Evolutionary conservation across 176 grass and related monocot species (phyloP).

Genomic region (Carex pumila): DNA sequence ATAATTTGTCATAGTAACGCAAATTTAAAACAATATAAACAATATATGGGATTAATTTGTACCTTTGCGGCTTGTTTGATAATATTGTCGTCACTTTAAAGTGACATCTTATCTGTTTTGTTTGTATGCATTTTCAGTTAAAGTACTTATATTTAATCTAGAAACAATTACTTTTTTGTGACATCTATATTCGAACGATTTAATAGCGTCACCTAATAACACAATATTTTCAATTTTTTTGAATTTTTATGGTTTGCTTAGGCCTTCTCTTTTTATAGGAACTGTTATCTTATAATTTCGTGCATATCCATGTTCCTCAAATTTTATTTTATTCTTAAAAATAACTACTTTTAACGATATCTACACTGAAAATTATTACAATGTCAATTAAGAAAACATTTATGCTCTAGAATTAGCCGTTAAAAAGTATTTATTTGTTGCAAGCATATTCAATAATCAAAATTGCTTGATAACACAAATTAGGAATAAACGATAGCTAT

Average conservation of each 20-base stretch:
- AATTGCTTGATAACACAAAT: too few relatives aligned
- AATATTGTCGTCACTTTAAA: not conserved
- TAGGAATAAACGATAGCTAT: too few relatives aligned
- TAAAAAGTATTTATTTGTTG: not conserved
- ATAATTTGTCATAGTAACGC: not conserved
- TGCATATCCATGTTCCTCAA: not conserved
- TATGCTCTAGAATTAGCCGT: too few relatives aligned
- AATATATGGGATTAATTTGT: not conserved
- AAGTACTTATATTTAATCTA: not conserved
- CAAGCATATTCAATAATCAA: not conserved
- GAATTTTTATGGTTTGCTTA: not conserved
- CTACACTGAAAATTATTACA: not conserved
- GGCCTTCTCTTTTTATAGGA: not conserved
- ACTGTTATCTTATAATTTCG: not conserved
- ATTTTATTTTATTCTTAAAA: not conserved
- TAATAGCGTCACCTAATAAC: not conserved
- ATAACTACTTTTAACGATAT: not conserved
- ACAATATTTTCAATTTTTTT: not conserved
- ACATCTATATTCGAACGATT: not conserved
- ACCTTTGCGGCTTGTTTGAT: not conserved
- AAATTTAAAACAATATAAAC: not conserved
- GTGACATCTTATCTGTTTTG: not conserved
- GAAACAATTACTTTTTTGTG: not conserved
- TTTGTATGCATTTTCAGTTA: not conserved
- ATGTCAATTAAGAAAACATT: too few relatives aligned